Evolutionary conservation across 78 protist genomes (phyloP).

Genomic region (slime mould (Dictyostelium discoideum)): dicty_2.7 NC_007091.3:1791001-1791500

Average conservation of each 20-base stretch:
- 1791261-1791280: slow-evolving; percentile 67
- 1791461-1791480: slow-evolving; percentile 6
- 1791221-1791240: background rate
- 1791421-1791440: background rate
- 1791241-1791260: background rate
- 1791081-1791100: slow-evolving; percentile 79
- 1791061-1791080: slow-evolving; percentile 61
- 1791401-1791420: slow-evolving; percentile 37
- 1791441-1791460: slow-evolving; percentile 56
- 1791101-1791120: slow-evolving; percentile 59
- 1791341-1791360: slow-evolving; percentile 60
- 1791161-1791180: background rate
- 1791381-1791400: slow-evolving; percentile 32
- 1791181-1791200: background rate
- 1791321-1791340: slow-evolving; percentile 57
- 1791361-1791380: slow-evolving; percentile 81
- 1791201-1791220: background rate
- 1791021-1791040: slow-evolving; percentile 75
- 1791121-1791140: background rate
- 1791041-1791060: slow-evolving; percentile 35
- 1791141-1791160: background rate
- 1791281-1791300: slow-evolving; percentile 20
- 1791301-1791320: slow-evolving; percentile 66
- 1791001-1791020: slow-evolving; percentile 32
- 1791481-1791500: background rate